A percentile compares a stretch with the other conserved stretches of the same genome.
phyloP scores from a whole-genome alignment of 2,329 filamentous ascomycete genomes.

The Fusarium sp. region DNA sequence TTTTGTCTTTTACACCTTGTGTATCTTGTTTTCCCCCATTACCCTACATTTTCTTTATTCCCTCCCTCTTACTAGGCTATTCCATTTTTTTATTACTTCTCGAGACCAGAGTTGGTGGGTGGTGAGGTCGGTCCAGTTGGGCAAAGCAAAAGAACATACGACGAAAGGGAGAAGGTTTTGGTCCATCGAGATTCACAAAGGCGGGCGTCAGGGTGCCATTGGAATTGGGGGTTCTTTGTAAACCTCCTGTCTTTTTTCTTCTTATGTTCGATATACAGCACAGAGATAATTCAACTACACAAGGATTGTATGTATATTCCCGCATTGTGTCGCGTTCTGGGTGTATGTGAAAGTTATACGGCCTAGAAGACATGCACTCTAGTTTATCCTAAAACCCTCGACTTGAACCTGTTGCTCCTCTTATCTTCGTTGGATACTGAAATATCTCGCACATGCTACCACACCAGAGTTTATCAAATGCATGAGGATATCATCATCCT shows the following conservation, averaged over 20 bases:
- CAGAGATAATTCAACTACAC: slow-evolving; percentile 34
- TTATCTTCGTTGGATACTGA: no score
- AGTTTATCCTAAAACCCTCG: no score
- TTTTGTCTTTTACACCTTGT: slow-evolving; percentile 41
- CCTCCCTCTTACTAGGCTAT: slow-evolving; percentile 32
- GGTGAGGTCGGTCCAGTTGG: slow-evolving; percentile 30
- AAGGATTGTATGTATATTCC: slow-evolving; percentile 22
- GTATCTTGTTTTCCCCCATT: slow-evolving; percentile 33
- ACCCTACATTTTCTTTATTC: slow-evolving; percentile 26
- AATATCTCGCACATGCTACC: no score
- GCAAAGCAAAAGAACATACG: slow-evolving; percentile 37
- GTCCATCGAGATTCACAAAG: slow-evolving; percentile 45
- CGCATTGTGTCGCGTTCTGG: not conserved
- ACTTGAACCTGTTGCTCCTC: no score
- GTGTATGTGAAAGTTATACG: not conserved
- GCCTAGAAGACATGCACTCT: no score
- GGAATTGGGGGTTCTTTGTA: slow-evolving; percentile 40
- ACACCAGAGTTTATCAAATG: no score
- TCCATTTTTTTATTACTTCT: slow-evolving; percentile 27
- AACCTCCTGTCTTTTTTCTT: slow-evolving; percentile 26
- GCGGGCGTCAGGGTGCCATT: slow-evolving; percentile 50
- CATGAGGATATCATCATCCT: not conserved
- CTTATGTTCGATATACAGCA: slow-evolving; percentile 34
- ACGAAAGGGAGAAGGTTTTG: slow-evolving; percentile 35
- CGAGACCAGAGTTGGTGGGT: slow-evolving; percentile 36